These are phyloP conservation scores for Trichoderma harzianum DNA, from an alignment of 2,329 filamentous ascomycete genomes.

Conservation along the genomic window DNA sequence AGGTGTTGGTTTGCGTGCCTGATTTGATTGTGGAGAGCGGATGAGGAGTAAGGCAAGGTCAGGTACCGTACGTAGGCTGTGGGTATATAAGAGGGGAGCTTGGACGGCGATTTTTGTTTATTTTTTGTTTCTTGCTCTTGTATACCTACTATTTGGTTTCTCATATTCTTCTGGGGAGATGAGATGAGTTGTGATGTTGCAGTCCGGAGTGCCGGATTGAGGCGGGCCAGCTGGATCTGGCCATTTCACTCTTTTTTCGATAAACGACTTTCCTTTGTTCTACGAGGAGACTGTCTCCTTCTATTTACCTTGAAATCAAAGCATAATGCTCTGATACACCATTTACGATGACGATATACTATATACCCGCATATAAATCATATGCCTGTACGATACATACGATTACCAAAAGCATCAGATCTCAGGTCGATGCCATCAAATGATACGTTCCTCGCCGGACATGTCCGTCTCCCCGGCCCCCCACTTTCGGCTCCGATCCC, in stretches of 20 bases:
- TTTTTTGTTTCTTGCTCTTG: background rate
- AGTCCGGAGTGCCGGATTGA: background rate
- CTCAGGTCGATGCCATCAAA: background rate
- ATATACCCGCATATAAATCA: background rate
- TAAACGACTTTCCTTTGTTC: background rate
- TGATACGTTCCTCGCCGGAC: constrained; percentile 6
- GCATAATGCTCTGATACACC: background rate
- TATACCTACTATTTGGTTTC: background rate
- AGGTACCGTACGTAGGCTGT: background rate
- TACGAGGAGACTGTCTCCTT: background rate
- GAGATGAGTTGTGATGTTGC: background rate
- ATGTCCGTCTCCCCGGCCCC: background rate
- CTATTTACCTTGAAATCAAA: background rate
- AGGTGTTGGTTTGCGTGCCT: background rate
- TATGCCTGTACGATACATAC: background rate
- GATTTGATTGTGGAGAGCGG: background rate
- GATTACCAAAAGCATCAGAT: background rate
- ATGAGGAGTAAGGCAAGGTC: background rate
- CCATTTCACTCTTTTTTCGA: background rate
- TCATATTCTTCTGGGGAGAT: background rate
- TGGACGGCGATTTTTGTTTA: background rate
- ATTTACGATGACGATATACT: background rate
- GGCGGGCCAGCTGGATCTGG: background rate
- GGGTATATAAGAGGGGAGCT: background rate
- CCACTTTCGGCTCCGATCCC: constrained; percentile 9